Base-by-base conservation (phyloP, 768 basidiomycete genomes). In the Leccinum variicolor region DNA sequence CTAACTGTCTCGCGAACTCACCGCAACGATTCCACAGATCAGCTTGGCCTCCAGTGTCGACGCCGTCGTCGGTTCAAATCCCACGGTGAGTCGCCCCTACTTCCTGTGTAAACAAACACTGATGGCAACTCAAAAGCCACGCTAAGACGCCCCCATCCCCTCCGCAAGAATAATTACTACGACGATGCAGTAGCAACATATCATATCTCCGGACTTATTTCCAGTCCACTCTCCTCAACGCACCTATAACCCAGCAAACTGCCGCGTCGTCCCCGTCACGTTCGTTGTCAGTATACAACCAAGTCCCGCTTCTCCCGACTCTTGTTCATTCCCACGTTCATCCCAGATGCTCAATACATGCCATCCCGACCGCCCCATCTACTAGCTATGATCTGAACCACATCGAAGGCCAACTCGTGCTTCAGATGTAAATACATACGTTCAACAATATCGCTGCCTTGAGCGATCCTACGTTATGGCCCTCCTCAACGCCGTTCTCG, bases 241-340 rank as follows among this genome's bases (percentile, higher is more conserved):
- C 87, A 0, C 90, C 90, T 15, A 79, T 91, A 41, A 89, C 90
- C 0, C 89, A 89, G 91, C 90, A 88, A 56, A 88, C 87, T 0
- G 81, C 86, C 7, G 86, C 87, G 1, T 86, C 87, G 0, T 86
- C 88, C 0, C 89, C 87, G 0, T 87, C 1, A 87, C 89, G 0
- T 73, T 84, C 25, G 68, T 86, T 21, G 81, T 83, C 2, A 79
- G 77, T 43, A 76, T 76, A 56, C 80, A 81, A 50, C 76, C 75
- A 17, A 85, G 82, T 59, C 83, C 85, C 0, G 74, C 25, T 25
- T 4, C 25, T 25, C 25, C 25, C 4, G 25, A 25, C 25, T 4
- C 25, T 25, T 25, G 4, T 25, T 4, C 25, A 4, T 25, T 25
- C 25, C 82, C 89, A 91, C 57, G 84, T 90, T 46, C 83, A 83